These are phyloP conservation scores for Apiotrichum mycotoxinovorans DNA, from an alignment of 1,284 basidiomycete species.

Conservation along the genomic window DNA sequence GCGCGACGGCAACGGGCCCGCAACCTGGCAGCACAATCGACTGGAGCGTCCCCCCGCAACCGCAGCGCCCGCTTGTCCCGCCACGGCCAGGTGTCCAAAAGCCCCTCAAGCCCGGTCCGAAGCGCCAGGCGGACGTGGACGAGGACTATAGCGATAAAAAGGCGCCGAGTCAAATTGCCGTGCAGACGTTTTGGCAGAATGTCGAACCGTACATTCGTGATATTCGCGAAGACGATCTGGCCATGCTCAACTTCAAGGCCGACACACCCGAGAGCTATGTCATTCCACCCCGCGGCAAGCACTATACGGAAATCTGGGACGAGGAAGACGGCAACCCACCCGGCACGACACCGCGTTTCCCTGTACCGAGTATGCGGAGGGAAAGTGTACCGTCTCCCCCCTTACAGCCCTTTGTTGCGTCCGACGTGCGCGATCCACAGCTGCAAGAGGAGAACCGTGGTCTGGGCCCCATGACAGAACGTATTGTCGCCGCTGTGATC, in stretches of 20 bases:
- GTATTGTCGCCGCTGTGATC: conserved; percentile 69
- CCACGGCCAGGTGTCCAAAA: conserved; percentile 64
- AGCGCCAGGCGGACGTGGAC: conserved; percentile 70
- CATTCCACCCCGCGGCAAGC: conserved; percentile 79
- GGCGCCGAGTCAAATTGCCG: conserved; percentile 56
- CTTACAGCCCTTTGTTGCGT: conserved; percentile 12
- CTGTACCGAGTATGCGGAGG: conserved; percentile 35
- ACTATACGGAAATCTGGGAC: conserved; percentile 87
- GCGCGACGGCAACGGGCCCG: conserved; percentile 31
- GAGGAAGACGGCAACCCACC: conserved; percentile 67
- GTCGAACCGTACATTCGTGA: conserved; percentile 80
- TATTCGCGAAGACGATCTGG: conserved; percentile 84
- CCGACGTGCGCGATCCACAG: conserved; percentile 41
- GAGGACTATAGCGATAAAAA: conserved; percentile 84
- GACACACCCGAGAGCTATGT: conserved; percentile 83
- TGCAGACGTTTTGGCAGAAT: conserved; percentile 70
- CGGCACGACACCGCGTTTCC: conserved; percentile 33
- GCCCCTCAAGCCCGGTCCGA: conserved; percentile 70
- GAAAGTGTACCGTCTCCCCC: conserved; percentile 10
- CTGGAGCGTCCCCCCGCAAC: conserved; percentile 35
- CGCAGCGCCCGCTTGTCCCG: conserved; percentile 56
- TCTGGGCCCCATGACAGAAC: conserved; percentile 44
- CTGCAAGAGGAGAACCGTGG: conserved; percentile 43
- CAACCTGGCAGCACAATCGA: conserved; percentile 41
- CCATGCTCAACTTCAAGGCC: conserved; percentile 75